phyloP scores from a whole-genome alignment of 1,139 yeast genomes.

The Blastobotrys apis region DNA sequence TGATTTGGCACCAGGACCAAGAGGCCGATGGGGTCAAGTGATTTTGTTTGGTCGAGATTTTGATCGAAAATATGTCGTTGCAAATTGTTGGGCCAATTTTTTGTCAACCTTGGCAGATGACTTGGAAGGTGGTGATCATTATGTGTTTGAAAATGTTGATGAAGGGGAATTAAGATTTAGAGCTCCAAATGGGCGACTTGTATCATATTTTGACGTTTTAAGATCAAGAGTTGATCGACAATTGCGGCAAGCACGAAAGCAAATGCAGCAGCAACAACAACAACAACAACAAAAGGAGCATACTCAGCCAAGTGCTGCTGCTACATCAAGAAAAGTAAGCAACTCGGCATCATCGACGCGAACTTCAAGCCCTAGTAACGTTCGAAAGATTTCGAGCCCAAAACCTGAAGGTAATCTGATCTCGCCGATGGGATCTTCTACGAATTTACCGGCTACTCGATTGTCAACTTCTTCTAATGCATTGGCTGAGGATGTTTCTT shows the following conservation, averaged over 20 bases:
- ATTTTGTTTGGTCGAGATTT: conserved; percentile 86
- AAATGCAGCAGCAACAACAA: conserved; percentile 11
- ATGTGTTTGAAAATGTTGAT: conserved; percentile 62
- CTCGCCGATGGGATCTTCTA: conserved; percentile 22
- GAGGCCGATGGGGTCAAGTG: conserved; percentile 77
- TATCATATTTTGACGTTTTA: conserved; percentile 62
- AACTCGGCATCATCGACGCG: conserved; percentile 9
- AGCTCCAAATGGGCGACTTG: conserved; percentile 46
- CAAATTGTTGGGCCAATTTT: conserved; percentile 84
- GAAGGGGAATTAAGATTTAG: conserved; percentile 55
- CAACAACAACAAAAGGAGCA: conserved; percentile 11
- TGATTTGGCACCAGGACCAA: conserved; percentile 78
- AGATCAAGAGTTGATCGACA: conserved; percentile 41
- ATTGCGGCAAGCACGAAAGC: conserved; percentile 22
- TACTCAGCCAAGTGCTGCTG: conserved; percentile 15
- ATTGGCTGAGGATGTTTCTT: not conserved
- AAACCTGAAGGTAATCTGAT: conserved; percentile 14
- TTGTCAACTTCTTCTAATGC: conserved; percentile 16
- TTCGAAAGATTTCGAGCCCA: conserved; percentile 7
- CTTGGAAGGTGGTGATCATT: conserved; percentile 72
- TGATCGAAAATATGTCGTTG: conserved; percentile 73
- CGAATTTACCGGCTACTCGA: conserved; percentile 24
- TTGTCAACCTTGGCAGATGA: conserved; percentile 77
- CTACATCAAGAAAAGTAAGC: conserved; percentile 8
- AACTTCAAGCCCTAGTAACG: conserved; percentile 8